These are phyloP conservation scores for Populus alba DNA, from an alignment of 345 rosid genomes.

Conservation along the genomic window DNA sequence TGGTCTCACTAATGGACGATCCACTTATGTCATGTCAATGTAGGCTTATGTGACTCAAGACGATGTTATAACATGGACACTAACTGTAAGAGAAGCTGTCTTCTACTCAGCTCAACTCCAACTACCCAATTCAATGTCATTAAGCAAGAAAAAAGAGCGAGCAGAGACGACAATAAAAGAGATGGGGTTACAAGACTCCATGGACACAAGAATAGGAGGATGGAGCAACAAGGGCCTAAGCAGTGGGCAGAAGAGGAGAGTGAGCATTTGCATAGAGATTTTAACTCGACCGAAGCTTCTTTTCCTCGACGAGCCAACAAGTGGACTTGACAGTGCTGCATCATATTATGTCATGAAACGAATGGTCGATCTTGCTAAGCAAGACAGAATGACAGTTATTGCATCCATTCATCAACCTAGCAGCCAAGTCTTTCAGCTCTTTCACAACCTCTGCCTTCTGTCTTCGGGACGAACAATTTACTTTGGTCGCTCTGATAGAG, in stretches of 20 bases:
- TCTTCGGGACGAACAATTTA: slow-evolving; percentile 18
- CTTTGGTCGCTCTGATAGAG: slow-evolving; percentile 19
- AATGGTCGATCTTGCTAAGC: slow-evolving; percentile 10
- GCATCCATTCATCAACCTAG: slow-evolving; percentile 30
- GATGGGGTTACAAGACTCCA: slow-evolving; percentile 18
- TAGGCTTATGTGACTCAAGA: slow-evolving; percentile 34
- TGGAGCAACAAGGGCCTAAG: slow-evolving; percentile 21
- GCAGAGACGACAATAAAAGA: slow-evolving; percentile 21
- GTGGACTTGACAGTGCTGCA: slow-evolving; percentile 30
- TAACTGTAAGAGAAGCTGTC: slow-evolving; percentile 23
- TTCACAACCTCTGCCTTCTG: slow-evolving; percentile 18
- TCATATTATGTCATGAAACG: slow-evolving; percentile 21
- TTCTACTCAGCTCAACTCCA: slow-evolving; percentile 26
- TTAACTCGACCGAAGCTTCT: slow-evolving; percentile 19
- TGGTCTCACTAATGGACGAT: background rate
- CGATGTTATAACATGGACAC: slow-evolving; percentile 19
- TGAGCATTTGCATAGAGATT: slow-evolving; percentile 28
- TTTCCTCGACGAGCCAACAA: slow-evolving; percentile 25
- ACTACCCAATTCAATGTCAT: slow-evolving; percentile 16
- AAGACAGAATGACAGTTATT: slow-evolving; percentile 16
- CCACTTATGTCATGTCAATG: too few species aligned
- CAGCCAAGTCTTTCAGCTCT: slow-evolving; percentile 21
- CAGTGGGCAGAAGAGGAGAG: slow-evolving; percentile 25
- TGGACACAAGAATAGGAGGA: slow-evolving; percentile 26
- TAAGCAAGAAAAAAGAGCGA: slow-evolving; percentile 17